A percentile compares a stretch with the other conserved stretches of the same genome.
Evolutionary conservation across 2,329 filamentous ascomycete genomes (phyloP).

Genomic region (Chalaropsis thielavioides): DNA sequence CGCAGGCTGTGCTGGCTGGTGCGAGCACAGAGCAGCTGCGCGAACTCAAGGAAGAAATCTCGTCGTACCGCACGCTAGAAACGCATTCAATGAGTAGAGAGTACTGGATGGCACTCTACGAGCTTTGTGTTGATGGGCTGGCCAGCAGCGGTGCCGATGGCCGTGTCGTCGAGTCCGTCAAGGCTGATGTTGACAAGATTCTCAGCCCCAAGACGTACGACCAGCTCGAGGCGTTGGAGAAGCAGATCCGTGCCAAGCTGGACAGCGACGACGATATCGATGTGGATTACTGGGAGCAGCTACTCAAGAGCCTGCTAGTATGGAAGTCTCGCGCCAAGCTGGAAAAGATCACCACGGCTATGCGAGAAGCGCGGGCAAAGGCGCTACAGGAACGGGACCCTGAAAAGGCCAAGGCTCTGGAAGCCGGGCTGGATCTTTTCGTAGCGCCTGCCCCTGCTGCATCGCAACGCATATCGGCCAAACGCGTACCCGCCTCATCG

Average conservation of each 20-base stretch:
- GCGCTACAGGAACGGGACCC: constrained; percentile 52
- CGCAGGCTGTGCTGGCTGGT: constrained; percentile 60
- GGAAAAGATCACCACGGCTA: constrained; percentile 59
- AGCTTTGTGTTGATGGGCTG: constrained; percentile 45
- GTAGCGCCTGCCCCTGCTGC: constrained; percentile 16
- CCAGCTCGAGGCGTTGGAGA: constrained; percentile 74
- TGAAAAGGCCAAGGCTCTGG: constrained; percentile 39
- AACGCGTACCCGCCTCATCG: neutral
- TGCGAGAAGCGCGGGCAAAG: constrained; percentile 54
- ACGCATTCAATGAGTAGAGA: constrained; percentile 61
- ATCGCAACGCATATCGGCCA: neutral
- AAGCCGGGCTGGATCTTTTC: constrained; percentile 18
- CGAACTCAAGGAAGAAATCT: constrained; percentile 71
- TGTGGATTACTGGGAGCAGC: constrained; percentile 92
- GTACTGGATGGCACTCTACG: constrained; percentile 63
- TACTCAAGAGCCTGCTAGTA: constrained; percentile 68
- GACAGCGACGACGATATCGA: constrained; percentile 84
- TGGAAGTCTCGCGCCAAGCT: constrained; percentile 88
- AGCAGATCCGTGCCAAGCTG: constrained; percentile 74
- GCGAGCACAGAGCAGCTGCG: constrained; percentile 45
- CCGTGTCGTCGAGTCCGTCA: constrained; percentile 66
- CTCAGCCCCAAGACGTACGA: constrained; percentile 72
- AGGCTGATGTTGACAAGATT: constrained; percentile 75
- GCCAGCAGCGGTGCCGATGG: constrained; percentile 48
- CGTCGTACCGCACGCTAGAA: constrained; percentile 67